phyloP scores from a whole-genome alignment of 768 basidiomycete genomes.

The Lentinus brumalis region DNA sequence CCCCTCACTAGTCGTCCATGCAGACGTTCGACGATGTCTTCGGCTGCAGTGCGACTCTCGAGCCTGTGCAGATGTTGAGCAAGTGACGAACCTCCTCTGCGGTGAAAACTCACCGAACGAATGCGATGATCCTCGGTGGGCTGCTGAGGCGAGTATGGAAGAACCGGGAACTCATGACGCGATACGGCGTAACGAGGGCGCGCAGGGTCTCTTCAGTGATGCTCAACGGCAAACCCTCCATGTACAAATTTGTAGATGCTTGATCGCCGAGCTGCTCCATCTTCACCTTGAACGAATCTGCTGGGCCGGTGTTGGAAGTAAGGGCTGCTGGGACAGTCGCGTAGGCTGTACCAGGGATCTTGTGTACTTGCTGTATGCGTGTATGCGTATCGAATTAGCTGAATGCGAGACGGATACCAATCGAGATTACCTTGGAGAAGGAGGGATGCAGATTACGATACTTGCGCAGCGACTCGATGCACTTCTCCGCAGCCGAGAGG shows the following conservation, averaged over 20 bases:
- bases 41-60: slow-evolving; percentile 70
- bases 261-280: slow-evolving; percentile 76
- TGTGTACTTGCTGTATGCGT: slow-evolving; percentile 62
- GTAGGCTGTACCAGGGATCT: slow-evolving; percentile 77
- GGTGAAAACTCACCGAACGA: slow-evolving; percentile 60
- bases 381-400: neutral
- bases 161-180: slow-evolving; percentile 75
- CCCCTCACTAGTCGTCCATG: slow-evolving; percentile 82
- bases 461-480: slow-evolving; percentile 68
- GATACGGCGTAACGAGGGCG: slow-evolving; percentile 67
- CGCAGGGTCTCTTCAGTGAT: slow-evolving; percentile 70
- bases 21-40: slow-evolving; percentile 75
- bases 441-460: slow-evolving; percentile 83
- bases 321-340: slow-evolving; percentile 32
- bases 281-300: slow-evolving; percentile 65
- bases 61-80: slow-evolving; percentile 44
- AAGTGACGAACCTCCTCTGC: neutral
- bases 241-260: slow-evolving; percentile 75
- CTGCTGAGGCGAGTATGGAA: slow-evolving; percentile 79
- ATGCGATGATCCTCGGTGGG: slow-evolving; percentile 79
- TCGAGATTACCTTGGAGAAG: slow-evolving; percentile 71
- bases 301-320: slow-evolving; percentile 25
- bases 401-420: neutral
- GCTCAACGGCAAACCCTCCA: slow-evolving; percentile 77
- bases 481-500: slow-evolving; percentile 69